Evolutionary conservation across 495 filamentous ascomycete species (phyloP), one percentile per base, ranked within the genome.

Genomic region (Hyaloscypha hepaticicola): DNA sequence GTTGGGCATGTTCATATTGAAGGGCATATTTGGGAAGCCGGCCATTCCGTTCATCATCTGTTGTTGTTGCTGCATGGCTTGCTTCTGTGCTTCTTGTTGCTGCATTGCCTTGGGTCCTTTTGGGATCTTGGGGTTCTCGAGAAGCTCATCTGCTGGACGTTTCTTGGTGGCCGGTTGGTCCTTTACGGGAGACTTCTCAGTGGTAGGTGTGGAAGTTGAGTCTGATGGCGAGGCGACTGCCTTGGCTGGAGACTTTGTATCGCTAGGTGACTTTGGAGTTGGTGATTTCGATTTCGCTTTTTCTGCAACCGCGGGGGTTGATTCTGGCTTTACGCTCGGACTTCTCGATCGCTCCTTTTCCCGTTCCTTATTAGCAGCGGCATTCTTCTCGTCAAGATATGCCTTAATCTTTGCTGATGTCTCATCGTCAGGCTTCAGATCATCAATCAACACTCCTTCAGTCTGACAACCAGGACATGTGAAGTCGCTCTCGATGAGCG

Each of bases 401-500:
- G 75, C 79, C 76, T 90, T 88, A 66, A 96, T 88, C 77, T 92
- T 95, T 59, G 83, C 77, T 63, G 83, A 81, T 33, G 85, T 84
- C 62, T 94, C 92, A 56, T 90, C 88, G 77, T 98, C 93, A 63
- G 85, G 75, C 71, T 84, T 84, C 60, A 99, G 85, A 77, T 96
- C 88, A 85, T 97, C 96, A 77, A 98, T 89, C 62, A 97, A 80
- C 53, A 97, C 90, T 64, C 91, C 92, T 68, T 96, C 92, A 50
- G 86, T 90, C 74, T 89, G 85, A 81, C 95, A 99, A 58, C 86
- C 88, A 61, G 96, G 96, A 75, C 95, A 99, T 72, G 90, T 82
- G 80, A 99, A 92, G 82, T 99, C 95, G 84, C 88, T 94, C 80
- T 98, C 92, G 78, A 96, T 92, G 79, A 99, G 87, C 71, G 91